Evolutionary conservation across 1,284 basidiomycete species (phyloP).

Genomic region (Leccinum proliferum): DNA sequence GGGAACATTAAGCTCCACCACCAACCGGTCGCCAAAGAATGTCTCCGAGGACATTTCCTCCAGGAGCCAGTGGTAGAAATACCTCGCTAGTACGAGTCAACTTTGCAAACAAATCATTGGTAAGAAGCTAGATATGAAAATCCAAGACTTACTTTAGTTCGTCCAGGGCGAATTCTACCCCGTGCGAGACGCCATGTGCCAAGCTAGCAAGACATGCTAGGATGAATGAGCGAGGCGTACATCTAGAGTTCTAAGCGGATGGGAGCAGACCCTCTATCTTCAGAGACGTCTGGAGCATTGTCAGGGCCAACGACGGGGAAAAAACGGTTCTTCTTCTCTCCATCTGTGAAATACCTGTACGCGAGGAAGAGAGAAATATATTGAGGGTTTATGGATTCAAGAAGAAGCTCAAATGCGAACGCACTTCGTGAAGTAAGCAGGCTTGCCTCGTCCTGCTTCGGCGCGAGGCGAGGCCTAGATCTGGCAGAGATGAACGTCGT

Average conservation of each 20-base stretch:
- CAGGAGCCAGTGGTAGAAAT: constrained; percentile 3
- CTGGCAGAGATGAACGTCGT: constrained; percentile 78
- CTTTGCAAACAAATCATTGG: constrained; percentile 5
- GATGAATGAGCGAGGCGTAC: too few species aligned
- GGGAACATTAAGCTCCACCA: neutral
- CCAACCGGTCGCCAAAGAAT: neutral
- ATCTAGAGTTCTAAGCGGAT: too few species aligned
- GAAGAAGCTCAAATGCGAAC: neutral
- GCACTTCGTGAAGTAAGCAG: constrained; percentile 9
- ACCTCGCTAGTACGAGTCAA: constrained; percentile 9
- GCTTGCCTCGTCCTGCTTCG: constrained; percentile 46
- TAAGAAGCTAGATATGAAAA: neutral
- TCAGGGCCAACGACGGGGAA: too few species aligned
- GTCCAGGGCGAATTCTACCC: constrained; percentile 11
- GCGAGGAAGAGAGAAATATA: too few species aligned
- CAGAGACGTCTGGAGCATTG: too few species aligned
- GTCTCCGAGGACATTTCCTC: constrained; percentile 1
- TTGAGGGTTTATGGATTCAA: too few species aligned
- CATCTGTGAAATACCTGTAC: too few species aligned
- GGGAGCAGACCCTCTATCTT: too few species aligned
- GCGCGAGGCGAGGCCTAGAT: constrained; percentile 77
- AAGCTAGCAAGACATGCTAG: constrained; percentile 5
- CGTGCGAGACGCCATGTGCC: constrained; percentile 14
- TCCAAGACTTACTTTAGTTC: neutral
- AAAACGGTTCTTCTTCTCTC: too few species aligned